Evolutionary conservation across 495 filamentous ascomycete genomes (phyloP), one percentile per base, ranked within the genome.

Genomic region (Oleoguttula mirabilis): DNA sequence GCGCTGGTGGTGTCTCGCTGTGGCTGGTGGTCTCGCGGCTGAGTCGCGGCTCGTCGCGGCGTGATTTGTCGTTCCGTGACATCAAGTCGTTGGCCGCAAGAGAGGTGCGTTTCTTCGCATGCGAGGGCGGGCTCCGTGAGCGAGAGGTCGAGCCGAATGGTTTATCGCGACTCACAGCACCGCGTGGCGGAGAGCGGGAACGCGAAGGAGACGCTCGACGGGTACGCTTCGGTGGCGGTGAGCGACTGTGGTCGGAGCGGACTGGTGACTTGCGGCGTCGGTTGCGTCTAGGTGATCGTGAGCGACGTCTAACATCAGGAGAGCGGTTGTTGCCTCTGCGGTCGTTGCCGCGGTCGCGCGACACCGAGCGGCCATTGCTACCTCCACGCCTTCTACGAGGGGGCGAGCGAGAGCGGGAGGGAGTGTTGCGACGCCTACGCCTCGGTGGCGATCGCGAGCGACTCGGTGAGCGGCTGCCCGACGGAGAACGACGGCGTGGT

Each of bases 211-310:
- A 40, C 2, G 15, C 11, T 21, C 45, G 39, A 1, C 40, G 39
- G 34, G 21, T 43, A 4, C 50, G 50, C 31, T 53, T 57, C 11
- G 70, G 64, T 15, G 67, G 62, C 24, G 65, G 64, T n/a, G 67
- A 70, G 30, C 58, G 63, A 30, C 53, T 53, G 20, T 39, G 47
- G 45, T 33, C 38, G 2, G 45, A 42, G 21, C 55, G 45, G 15
- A 57, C 51, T 0, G 55, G 55, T 23, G 66, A 60, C 27, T 55
- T 40, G 37, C 55, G 50, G 24, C 61, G 56, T 16, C 59, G 57
- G 34, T 56, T 66, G 47, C 62, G 56, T 69, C 75, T 77, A 63
- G 68, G 64, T 55, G 67, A 69, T 65, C 60, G 76, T 76, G 76
- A 80, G 74, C 71, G 69, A 41, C 70, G 70, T 57, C 67, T 67